phyloP scores from a whole-genome alignment of 768 basidiomycete species.

The Russula compacta region DNA sequence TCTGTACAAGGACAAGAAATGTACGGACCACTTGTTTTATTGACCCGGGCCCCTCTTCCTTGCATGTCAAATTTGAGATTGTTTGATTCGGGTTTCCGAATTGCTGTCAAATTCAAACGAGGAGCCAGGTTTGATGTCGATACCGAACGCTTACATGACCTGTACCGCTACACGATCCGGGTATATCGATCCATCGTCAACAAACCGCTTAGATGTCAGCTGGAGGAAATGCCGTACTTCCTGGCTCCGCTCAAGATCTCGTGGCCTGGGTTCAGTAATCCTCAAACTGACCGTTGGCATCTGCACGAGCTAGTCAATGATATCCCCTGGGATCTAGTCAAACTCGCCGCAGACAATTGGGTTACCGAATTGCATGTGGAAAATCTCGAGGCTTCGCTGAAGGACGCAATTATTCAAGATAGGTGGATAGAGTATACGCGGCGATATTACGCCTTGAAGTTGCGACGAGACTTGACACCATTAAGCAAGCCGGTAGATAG shows the following conservation, averaged over 20 bases:
- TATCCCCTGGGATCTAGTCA: slow-evolving; percentile 59
- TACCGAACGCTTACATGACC: slow-evolving; percentile 34
- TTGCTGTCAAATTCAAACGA: slow-evolving; percentile 36
- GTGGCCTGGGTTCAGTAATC: slow-evolving; percentile 29
- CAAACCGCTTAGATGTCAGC: slow-evolving; percentile 51
- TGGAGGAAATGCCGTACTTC: slow-evolving; percentile 53
- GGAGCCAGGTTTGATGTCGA: slow-evolving; percentile 44
- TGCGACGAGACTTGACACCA: slow-evolving; percentile 64
- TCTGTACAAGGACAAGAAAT: slow-evolving; percentile 28
- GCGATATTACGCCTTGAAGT: slow-evolving; percentile 47
- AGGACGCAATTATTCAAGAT: slow-evolving; percentile 63
- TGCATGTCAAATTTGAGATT: slow-evolving; percentile 45
- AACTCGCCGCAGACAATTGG: slow-evolving; percentile 44
- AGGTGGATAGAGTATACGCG: slow-evolving; percentile 67
- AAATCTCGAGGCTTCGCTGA: slow-evolving; percentile 30
- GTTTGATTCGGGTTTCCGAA: slow-evolving; percentile 44
- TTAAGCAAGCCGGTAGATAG: slow-evolving; percentile 60
- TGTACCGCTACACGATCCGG: slow-evolving; percentile 57
- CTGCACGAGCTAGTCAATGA: slow-evolving; percentile 33
- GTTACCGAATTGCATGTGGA: slow-evolving; percentile 38
- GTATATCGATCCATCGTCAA: slow-evolving; percentile 55
- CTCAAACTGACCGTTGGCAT: slow-evolving; percentile 21
- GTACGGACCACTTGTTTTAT: slow-evolving; percentile 53
- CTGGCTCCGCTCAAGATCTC: slow-evolving; percentile 46
- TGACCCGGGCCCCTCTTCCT: slow-evolving; percentile 63